Evolutionary conservation across 169 alveolate genomes (phyloP).

Genomic region (Amoebophrya sp.): DNA sequence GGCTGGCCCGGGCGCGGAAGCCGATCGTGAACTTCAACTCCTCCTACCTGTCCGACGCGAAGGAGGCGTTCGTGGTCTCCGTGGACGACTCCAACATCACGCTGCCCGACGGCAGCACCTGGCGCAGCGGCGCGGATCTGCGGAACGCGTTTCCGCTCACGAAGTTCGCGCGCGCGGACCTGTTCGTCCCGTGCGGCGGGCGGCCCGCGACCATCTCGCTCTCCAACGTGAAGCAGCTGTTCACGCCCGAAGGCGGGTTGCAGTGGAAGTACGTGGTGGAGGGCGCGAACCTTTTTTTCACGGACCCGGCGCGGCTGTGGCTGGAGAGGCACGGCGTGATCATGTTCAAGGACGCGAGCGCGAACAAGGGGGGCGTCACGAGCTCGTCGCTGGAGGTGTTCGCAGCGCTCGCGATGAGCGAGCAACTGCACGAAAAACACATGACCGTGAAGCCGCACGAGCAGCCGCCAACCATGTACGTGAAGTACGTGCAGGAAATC

Average conservation of each 20-base stretch:
- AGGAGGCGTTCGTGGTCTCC: background rate
- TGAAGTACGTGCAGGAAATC: background rate
- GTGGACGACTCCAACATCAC: conserved; percentile 22
- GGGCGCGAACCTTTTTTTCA: conserved; percentile 65
- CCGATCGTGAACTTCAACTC: conserved; percentile 20
- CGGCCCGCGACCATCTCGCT: conserved; percentile 60
- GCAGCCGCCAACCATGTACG: background rate
- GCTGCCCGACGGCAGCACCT: conserved; percentile 52
- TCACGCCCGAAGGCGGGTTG: conserved; percentile 30
- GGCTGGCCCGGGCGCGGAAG: conserved; percentile 43
- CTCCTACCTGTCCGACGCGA: conserved; percentile 11
- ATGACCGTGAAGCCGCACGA: background rate
- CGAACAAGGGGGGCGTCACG: conserved; percentile 64
- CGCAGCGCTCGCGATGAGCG: conserved; percentile 29
- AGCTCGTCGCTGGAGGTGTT: conserved; percentile 54
- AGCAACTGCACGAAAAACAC: background rate
- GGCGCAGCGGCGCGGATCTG: conserved; percentile 50
- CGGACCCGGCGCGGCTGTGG: conserved; percentile 39
- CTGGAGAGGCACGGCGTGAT: conserved; percentile 49
- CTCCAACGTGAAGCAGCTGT: conserved; percentile 22
- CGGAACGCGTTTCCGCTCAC: conserved; percentile 50
- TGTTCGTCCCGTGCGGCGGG: conserved; percentile 76
- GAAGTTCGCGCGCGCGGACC: conserved; percentile 44
- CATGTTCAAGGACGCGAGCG: conserved; percentile 53
- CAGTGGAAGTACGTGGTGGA: conserved; percentile 57